Base-by-base conservation (phyloP, 1,284 basidiomycete species). In the Ustilago hordei region DNA sequence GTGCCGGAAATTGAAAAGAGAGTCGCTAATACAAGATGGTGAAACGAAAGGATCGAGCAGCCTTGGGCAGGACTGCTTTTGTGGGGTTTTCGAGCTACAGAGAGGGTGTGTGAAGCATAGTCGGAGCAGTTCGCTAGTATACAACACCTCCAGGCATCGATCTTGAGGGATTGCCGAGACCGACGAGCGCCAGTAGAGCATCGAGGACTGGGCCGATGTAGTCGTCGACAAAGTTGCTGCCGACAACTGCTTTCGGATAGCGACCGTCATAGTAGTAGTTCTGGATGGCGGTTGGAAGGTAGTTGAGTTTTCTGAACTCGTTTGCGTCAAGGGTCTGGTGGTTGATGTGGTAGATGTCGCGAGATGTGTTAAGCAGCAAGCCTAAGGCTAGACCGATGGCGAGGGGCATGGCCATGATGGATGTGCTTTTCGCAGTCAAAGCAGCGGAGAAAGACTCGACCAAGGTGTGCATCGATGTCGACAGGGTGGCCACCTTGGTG, bases 261-360 rank as follows among this genome's bases (percentile, higher is more conserved):
- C 74, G 64, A 15, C 55, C 58, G 31, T 76, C 74, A 59, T 65
- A 72, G 56, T 71, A 76, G 53, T 50, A 69, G n/a, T 31, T 63
- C 35, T 69, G 63, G 8, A 39, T 55, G 11, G 57, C 19, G n/a
- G 36, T 48, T 2, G 74, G 69, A 7, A 69, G 52, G 39, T 71
- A 59, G 34, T 76, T 76, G 55, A 76, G 74, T 54, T 64, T 71
- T 1, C 74, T 31, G 65, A 71, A 76, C 38, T 68, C 65, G 32
- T 72, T 62, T 39, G 74, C 74, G 23, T 76, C 74, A 34, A 76
- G 56, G 4, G 55, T 59, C 6, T 57, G 69, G 41, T 69, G 58
- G 38, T 64, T 58, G 65, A 72, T 67, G 48, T 76, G 74, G 41
- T 76, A 76, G n/a, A 76, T 64, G 56, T 76, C 74, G 52, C 74